Evolutionary conservation across 139 green algal genomes (phyloP).

Genomic region (Zygnema cylindricum): DNA sequence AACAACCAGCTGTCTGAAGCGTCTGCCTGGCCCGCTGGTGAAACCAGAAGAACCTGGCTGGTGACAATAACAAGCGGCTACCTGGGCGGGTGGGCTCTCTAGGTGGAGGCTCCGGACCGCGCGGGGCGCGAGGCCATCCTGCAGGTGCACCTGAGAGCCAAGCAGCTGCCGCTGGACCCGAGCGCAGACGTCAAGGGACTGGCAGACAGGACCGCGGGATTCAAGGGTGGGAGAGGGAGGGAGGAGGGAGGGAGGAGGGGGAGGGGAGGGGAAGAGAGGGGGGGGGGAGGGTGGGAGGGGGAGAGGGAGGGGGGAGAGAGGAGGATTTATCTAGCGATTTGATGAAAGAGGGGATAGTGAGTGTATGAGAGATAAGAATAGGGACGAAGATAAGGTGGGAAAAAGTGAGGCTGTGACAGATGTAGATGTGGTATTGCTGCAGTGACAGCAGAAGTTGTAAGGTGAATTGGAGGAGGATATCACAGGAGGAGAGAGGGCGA

Average conservation of each 20-base stretch:
- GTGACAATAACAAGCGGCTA: no score
- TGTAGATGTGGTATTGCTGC: no score
- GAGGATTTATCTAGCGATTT: neutral
- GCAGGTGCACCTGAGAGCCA: constrained; percentile 41
- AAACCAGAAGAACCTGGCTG: no score
- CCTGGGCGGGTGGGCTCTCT: no score
- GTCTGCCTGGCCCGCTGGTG: no score
- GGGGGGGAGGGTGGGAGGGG: neutral
- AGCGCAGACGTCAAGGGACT: constrained; percentile 38
- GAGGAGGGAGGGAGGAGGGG: neutral
- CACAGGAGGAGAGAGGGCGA: neutral
- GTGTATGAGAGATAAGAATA: neutral
- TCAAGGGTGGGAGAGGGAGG: constrained; percentile 36
- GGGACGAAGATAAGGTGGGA: neutral
- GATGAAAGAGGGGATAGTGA: neutral
- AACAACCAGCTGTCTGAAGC: no score
- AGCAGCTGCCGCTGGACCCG: constrained; percentile 20
- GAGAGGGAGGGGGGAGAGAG: neutral
- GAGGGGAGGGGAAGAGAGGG: neutral
- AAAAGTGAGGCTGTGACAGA: no score
- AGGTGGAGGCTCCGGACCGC: constrained; percentile 52
- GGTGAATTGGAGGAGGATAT: no score
- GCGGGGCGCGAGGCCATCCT: constrained; percentile 57
- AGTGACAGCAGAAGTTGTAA: no score
- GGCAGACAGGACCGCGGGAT: constrained; percentile 32